Percentiles rank a stretch among this genome's conserved stretches.
phyloP scores from a whole-genome alignment of 139 green algal genomes.

The Asterochloris sp. region DNA sequence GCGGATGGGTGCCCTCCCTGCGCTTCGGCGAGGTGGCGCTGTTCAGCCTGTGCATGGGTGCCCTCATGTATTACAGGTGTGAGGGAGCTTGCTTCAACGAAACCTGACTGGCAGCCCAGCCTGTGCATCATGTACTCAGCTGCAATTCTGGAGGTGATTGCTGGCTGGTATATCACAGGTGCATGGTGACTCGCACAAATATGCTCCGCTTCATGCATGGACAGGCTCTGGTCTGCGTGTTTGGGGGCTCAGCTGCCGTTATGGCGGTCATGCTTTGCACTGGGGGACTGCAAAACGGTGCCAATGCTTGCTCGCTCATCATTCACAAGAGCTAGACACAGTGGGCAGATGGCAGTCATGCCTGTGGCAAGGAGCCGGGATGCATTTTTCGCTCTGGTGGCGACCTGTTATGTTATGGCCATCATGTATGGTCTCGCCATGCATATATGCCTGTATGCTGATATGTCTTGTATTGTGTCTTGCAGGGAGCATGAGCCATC shows the following conservation, averaged over 20 bases:
- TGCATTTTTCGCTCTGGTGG: too few species aligned
- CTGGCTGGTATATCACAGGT: not conserved
- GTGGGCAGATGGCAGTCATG: not conserved
- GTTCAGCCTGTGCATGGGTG: conserved; percentile 43
- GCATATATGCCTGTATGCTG: too few species aligned
- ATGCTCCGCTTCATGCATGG: not conserved
- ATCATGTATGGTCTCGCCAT: too few species aligned
- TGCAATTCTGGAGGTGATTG: not conserved
- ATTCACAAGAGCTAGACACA: not conserved
- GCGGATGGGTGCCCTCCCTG: conserved; percentile 22
- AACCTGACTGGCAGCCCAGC: not conserved
- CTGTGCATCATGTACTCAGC: not conserved
- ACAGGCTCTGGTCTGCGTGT: not conserved
- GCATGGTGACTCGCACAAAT: not conserved
- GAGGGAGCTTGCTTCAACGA: not conserved
- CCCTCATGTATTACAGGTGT: conserved; percentile 45
- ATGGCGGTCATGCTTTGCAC: too few species aligned
- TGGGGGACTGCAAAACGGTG: not conserved
- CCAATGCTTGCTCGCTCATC: not conserved
- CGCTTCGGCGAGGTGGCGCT: conserved; percentile 37
- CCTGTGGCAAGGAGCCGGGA: not conserved
- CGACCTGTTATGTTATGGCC: too few species aligned
- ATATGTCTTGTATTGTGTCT: not conserved
- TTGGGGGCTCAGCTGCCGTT: too few species aligned
- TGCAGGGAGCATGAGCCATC: conserved; percentile 37